A percentile compares a stretch with the other conserved stretches of the same genome.
Conservation (phyloP, 768 basidiomycete species). For the Pleurotus pulmonarius region DNA sequence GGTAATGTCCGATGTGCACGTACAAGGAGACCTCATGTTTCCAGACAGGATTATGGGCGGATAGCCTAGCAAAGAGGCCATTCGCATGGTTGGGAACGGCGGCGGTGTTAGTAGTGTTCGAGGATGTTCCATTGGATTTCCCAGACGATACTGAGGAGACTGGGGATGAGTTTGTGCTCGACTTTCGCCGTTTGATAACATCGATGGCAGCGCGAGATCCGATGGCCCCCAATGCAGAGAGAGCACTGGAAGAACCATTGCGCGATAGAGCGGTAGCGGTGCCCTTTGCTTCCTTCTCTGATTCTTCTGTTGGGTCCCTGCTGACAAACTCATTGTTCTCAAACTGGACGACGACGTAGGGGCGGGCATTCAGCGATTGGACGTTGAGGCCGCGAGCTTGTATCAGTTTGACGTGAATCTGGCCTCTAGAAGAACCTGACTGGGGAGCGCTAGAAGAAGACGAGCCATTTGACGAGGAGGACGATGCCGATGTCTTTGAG, state of each 20-base stretch:
- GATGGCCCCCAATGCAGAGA: slow-evolving; percentile 65
- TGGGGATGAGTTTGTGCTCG: slow-evolving; percentile 40
- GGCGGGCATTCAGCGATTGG: slow-evolving; percentile 56
- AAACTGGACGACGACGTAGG: slow-evolving; percentile 97
- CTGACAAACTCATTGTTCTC: slow-evolving; percentile 99
- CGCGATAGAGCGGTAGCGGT: slow-evolving; percentile 54
- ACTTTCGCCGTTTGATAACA: slow-evolving; percentile 31
- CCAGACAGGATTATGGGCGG: slow-evolving; percentile 92
- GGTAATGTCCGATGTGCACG: slow-evolving; percentile 29
- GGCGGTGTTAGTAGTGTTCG: slow-evolving; percentile 19
- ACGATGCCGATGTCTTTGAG: slow-evolving; percentile 36
- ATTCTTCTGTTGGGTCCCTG: slow-evolving; percentile 81
- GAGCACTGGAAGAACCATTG: slow-evolving; percentile 54
- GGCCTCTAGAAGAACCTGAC: slow-evolving; percentile 47
- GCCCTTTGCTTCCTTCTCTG: slow-evolving; percentile 87
- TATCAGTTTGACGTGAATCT: slow-evolving; percentile 95
- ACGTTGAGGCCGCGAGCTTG: slow-evolving; percentile 83
- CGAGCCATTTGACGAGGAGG: slow-evolving; percentile 25
- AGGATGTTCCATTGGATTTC: slow-evolving; percentile 29
- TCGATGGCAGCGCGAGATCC: slow-evolving; percentile 40
- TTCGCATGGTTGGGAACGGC: slow-evolving; percentile 24
- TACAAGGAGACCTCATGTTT: slow-evolving; percentile 99
- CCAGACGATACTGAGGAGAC: slow-evolving; percentile 33
- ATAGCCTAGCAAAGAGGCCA: slow-evolving; percentile 60
- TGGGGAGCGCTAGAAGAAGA: slow-evolving; percentile 29